Conservation (phyloP, 805 yeast genomes). For the Teunomyces cretensis region DNA sequence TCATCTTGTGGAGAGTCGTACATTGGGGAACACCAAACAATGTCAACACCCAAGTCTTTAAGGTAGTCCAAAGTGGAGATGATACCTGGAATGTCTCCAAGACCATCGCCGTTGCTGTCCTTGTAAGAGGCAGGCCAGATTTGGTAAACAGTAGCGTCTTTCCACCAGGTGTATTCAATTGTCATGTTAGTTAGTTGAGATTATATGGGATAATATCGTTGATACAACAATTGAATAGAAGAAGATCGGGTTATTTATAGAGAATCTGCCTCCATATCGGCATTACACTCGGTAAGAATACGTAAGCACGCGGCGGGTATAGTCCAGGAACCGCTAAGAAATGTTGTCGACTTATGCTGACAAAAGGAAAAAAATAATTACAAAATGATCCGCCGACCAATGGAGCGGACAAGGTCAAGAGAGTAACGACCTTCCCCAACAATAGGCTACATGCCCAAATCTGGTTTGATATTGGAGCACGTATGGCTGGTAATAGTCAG, state of each 20-base stretch:
- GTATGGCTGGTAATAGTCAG: too few species aligned
- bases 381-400: not conserved
- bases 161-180: constrained; percentile 47
- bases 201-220: too few species aligned
- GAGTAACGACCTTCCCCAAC: too few species aligned
- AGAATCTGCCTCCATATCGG: not conserved
- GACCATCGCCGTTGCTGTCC: constrained; percentile 59
- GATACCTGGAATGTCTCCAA: constrained; percentile 58
- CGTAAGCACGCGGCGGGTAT: not conserved
- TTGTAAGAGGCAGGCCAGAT: constrained; percentile 62
- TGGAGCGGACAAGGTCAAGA: not conserved
- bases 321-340: not conserved
- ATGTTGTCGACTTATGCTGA: not conserved
- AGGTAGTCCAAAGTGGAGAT: constrained; percentile 51
- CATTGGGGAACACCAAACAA: constrained; percentile 59
- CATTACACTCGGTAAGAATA: not conserved
- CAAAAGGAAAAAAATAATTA: not conserved
- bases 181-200: constrained; percentile 11
- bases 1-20: constrained; percentile 60
- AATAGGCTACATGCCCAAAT: too few species aligned
- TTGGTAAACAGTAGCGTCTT: constrained; percentile 55
- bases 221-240: not conserved
- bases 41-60: constrained; percentile 48
- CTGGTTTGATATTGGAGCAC: too few species aligned
- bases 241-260: not conserved